A percentile compares a stretch with the other conserved stretches of the same genome.
phyloP scores from a whole-genome alignment of 305 asterid genomes.

The Fraxinus albicans region DNA sequence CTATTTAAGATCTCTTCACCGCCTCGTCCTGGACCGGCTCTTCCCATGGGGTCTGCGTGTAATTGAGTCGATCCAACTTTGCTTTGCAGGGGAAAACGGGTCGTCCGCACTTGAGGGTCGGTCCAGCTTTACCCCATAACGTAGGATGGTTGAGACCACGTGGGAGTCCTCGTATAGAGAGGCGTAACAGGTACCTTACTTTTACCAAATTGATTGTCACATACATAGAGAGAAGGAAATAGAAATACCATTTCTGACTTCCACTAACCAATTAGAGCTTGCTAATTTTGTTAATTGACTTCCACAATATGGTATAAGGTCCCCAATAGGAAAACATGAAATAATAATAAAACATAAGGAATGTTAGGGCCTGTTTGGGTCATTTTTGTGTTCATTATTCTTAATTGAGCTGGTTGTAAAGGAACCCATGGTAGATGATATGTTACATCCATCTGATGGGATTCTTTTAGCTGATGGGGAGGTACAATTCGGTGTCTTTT shows the following conservation, averaged over 20 bases:
- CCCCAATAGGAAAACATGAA: neutral
- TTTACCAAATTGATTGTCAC: neutral
- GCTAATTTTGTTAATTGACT: neutral
- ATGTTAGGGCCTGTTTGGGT: slow-evolving; percentile 29
- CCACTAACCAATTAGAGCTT: neutral
- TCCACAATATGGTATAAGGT: neutral
- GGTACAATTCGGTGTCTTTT: neutral
- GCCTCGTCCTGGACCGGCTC: neutral
- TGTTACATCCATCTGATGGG: slow-evolving; percentile 18
- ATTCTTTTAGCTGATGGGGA: neutral
- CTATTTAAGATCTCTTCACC: neutral
- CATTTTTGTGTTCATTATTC: slow-evolving; percentile 22
- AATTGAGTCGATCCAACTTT: neutral
- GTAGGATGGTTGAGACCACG: neutral
- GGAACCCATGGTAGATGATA: slow-evolving; percentile 19
- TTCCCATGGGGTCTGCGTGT: neutral
- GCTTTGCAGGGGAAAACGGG: neutral
- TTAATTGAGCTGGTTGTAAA: slow-evolving; percentile 21
- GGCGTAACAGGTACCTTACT: neutral
- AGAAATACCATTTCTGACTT: neutral
- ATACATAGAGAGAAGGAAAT: neutral
- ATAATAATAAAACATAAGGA: slow-evolving; percentile 23
- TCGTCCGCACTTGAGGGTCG: neutral
- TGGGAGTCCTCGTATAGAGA: neutral
- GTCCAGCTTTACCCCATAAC: neutral